Percentiles rank a stretch among this genome's conserved stretches.
These are phyloP conservation scores for Fusarium succisae DNA, from an alignment of 2,329 filamentous ascomycete species.

Conservation along the genomic window DNA sequence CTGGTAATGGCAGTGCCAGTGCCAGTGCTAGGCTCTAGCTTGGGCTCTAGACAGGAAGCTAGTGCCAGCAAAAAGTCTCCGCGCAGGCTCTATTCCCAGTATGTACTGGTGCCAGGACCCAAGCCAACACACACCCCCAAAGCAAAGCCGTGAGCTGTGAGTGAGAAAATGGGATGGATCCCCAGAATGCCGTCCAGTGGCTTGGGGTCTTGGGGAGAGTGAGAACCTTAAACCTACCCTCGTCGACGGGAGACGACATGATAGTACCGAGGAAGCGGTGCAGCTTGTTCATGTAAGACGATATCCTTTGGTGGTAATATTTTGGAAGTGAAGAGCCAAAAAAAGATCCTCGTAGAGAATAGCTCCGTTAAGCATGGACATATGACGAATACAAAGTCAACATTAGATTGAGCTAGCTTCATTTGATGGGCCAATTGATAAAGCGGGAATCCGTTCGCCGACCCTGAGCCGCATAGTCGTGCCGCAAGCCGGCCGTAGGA, in stretches of 20 bases:
- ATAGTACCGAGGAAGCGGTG: constrained; percentile 24
- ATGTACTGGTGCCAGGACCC: not conserved
- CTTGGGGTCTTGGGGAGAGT: constrained; percentile 38
- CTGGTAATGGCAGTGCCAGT: constrained; percentile 29
- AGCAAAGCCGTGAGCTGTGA: constrained; percentile 11
- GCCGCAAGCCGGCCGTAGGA: not conserved
- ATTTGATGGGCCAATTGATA: not conserved
- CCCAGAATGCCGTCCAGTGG: constrained; percentile 34
- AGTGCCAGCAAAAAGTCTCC: constrained; percentile 20
- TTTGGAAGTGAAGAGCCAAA: not conserved
- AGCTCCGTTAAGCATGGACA: not conserved
- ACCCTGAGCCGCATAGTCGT: constrained; percentile 3
- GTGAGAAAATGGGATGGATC: constrained; percentile 20
- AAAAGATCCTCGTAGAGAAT: not conserved
- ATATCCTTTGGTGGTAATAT: not conserved
- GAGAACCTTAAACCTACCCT: constrained; percentile 44
- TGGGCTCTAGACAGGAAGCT: not conserved
- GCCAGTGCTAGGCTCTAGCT: not conserved
- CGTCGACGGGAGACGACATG: constrained; percentile 32
- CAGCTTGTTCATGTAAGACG: constrained; percentile 5
- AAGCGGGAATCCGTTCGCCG: not conserved
- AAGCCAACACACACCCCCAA: constrained; percentile 3
- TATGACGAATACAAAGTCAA: not conserved
- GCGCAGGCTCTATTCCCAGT: constrained; percentile 1
- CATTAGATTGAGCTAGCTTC: not conserved